Evolutionary conservation across 179 eudicot species (phyloP).

Genomic region (Silene noctiflora): DNA sequence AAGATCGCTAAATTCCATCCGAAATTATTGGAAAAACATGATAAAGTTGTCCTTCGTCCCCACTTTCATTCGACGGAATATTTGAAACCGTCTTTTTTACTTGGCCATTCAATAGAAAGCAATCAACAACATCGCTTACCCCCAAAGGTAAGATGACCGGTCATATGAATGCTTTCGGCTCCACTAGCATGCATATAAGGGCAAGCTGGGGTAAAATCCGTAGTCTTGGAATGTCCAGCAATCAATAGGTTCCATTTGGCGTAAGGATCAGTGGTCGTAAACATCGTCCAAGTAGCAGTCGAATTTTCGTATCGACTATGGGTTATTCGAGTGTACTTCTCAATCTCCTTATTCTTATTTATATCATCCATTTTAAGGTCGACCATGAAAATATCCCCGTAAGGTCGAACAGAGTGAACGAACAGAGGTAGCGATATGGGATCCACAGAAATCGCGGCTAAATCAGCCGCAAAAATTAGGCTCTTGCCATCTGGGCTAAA

Average conservation of each 20-base stretch:
- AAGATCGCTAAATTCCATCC: too few species aligned
- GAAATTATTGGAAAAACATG: too few species aligned
- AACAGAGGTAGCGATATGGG: slow-evolving; percentile 30
- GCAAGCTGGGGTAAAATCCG: background rate
- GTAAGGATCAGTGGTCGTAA: slow-evolving; percentile 6
- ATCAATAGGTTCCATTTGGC: slow-evolving; percentile 17
- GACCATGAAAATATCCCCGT: slow-evolving; percentile 24
- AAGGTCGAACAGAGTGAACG: slow-evolving; percentile 24
- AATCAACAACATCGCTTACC: slow-evolving; percentile 27
- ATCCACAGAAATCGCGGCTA: slow-evolving; percentile 25
- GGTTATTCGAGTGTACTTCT: slow-evolving; percentile 14
- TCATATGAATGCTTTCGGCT: slow-evolving; percentile 26
- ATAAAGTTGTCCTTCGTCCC: too few species aligned
- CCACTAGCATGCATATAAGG: slow-evolving; percentile 8
- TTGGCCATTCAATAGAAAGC: too few species aligned
- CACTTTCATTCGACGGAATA: too few species aligned
- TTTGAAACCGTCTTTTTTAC: too few species aligned
- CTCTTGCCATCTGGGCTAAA: slow-evolving; percentile 27
- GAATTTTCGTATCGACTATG: slow-evolving; percentile 28
- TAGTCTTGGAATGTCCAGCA: background rate
- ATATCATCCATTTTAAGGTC: slow-evolving; percentile 20
- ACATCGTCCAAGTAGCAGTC: slow-evolving; percentile 25
- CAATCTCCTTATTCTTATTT: slow-evolving; percentile 10
- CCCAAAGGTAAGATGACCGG: slow-evolving; percentile 20
- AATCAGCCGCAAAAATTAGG: slow-evolving; percentile 12